These are phyloP conservation scores for Ophiostoma triangulosporum DNA, from an alignment of 2,329 filamentous ascomycete genomes.

Conservation along the genomic window DNA sequence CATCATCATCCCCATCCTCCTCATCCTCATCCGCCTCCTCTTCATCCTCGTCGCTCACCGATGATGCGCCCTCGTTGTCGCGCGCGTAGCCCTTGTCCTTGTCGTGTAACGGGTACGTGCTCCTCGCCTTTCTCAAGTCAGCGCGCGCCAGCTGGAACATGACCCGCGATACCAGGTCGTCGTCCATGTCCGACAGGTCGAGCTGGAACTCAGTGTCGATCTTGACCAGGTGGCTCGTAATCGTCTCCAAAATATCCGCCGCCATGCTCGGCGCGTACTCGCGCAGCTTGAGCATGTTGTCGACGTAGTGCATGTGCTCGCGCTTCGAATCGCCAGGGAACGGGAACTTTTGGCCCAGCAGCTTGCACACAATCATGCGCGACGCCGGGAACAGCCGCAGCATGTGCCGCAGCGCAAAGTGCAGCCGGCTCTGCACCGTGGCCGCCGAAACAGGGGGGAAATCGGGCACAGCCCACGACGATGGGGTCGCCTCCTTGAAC, in stretches of 20 bases:
- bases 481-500: constrained; percentile 43
- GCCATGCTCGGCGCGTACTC: constrained; percentile 66
- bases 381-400: constrained; percentile 72
- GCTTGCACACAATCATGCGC: constrained; percentile 51
- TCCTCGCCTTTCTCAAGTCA: not conserved
- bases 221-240: constrained; percentile 78
- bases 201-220: constrained; percentile 93
- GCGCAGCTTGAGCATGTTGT: constrained; percentile 67
- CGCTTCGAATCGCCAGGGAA: constrained; percentile 63
- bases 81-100: not conserved
- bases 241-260: constrained; percentile 66
- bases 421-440: constrained; percentile 58
- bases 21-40: constrained; percentile 16
- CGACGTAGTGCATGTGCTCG: constrained; percentile 75
- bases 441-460: constrained; percentile 47
- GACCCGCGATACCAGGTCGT: constrained; percentile 67
- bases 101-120: not conserved
- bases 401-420: constrained; percentile 62
- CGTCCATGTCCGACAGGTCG: constrained; percentile 84
- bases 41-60: constrained; percentile 38
- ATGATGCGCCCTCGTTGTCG: constrained; percentile 24
- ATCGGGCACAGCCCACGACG: constrained; percentile 34
- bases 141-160: constrained; percentile 35
- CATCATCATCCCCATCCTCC: constrained; percentile 19
- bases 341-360: constrained; percentile 59